Evolutionary conservation across 2,329 filamentous ascomycete species (phyloP).

Genomic region (Taxawa tesnikishii): DNA sequence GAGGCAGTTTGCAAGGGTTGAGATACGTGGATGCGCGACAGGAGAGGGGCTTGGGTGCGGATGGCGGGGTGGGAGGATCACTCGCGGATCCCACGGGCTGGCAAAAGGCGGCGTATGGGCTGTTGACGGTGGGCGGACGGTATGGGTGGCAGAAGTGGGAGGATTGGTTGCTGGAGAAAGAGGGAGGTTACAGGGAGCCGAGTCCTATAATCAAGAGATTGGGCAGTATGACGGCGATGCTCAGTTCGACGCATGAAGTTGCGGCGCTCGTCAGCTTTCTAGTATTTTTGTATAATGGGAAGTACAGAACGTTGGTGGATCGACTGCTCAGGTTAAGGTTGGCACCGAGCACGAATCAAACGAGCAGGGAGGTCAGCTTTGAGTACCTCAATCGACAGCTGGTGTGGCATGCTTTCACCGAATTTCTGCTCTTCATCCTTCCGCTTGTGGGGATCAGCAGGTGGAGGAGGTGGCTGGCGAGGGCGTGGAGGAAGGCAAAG

Average conservation of each 20-base stretch:
- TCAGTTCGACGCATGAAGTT: conserved; percentile 65
- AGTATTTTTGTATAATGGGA: conserved; percentile 79
- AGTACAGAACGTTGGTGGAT: conserved; percentile 84
- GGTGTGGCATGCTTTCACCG: conserved; percentile 99
- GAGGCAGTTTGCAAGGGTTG: conserved; percentile 82
- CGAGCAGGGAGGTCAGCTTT: conserved; percentile 85
- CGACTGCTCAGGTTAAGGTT: conserved; percentile 73
- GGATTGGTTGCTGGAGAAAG: conserved; percentile 64
- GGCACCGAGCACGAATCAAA: conserved; percentile 71
- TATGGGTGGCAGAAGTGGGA: conserved; percentile 93
- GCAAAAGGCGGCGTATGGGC: conserved; percentile 76
- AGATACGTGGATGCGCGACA: conserved; percentile 72
- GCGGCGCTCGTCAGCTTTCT: conserved; percentile 78
- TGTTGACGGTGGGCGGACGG: conserved; percentile 73
- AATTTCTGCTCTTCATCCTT: conserved; percentile 94
- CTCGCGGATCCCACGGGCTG: conserved; percentile 55
- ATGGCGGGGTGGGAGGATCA: conserved; percentile 23
- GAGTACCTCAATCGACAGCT: conserved; percentile 96
- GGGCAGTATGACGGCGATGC: conserved; percentile 54
- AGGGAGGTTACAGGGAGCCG: conserved; percentile 57
- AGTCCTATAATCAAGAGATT: conserved; percentile 42
- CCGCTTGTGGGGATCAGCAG: conserved; percentile 89
- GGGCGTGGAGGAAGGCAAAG: conserved; percentile 74
- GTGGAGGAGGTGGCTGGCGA: conserved; percentile 81
- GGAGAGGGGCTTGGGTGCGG: neutral